phyloP scores from a whole-genome alignment of 1,284 basidiomycete species.

The Malassezia nana region DNA sequence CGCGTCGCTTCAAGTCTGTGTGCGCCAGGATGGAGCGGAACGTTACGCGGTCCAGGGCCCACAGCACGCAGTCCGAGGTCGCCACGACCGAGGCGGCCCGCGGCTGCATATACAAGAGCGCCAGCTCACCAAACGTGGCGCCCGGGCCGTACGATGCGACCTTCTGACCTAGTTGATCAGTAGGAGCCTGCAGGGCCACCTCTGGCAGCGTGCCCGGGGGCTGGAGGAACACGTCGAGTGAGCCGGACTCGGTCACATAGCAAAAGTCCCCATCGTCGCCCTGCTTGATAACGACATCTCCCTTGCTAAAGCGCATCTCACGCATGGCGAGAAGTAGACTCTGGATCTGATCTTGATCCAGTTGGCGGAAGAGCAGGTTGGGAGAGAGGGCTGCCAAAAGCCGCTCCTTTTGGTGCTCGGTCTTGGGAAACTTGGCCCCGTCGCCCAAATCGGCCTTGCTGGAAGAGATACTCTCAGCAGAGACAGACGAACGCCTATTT shows the following conservation, averaged over 20 bases:
- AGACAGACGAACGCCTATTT: constrained; percentile 82
- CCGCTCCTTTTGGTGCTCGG: constrained; percentile 69
- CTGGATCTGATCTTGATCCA: constrained; percentile 88
- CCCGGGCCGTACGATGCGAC: constrained; percentile 69
- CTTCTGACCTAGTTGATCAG: constrained; percentile 27
- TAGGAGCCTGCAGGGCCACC: constrained; percentile 10
- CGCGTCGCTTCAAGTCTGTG: constrained; percentile 58
- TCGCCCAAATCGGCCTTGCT: background rate
- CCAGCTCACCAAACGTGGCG: constrained; percentile 86
- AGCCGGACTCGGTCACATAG: constrained; percentile 86
- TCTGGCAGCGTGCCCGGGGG: constrained; percentile 37
- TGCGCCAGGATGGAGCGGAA: constrained; percentile 84
- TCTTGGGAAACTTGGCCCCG: constrained; percentile 56
- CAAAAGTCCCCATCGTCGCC: constrained; percentile 95
- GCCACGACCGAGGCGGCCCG: constrained; percentile 87
- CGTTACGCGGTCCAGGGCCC: constrained; percentile 91
- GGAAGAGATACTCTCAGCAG: constrained; percentile 88
- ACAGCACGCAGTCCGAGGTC: constrained; percentile 69
- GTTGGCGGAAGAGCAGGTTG: constrained; percentile 89
- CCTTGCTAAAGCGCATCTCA: constrained; percentile 64
- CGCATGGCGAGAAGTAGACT: constrained; percentile 93
- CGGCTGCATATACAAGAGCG: constrained; percentile 93
- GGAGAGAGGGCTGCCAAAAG: constrained; percentile 76
- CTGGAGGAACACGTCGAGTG: constrained; percentile 73
- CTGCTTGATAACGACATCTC: constrained; percentile 84